Evolutionary conservation across 352 stramenopile genomes (phyloP).

Genomic region (Plasmopara viticola): DNA sequence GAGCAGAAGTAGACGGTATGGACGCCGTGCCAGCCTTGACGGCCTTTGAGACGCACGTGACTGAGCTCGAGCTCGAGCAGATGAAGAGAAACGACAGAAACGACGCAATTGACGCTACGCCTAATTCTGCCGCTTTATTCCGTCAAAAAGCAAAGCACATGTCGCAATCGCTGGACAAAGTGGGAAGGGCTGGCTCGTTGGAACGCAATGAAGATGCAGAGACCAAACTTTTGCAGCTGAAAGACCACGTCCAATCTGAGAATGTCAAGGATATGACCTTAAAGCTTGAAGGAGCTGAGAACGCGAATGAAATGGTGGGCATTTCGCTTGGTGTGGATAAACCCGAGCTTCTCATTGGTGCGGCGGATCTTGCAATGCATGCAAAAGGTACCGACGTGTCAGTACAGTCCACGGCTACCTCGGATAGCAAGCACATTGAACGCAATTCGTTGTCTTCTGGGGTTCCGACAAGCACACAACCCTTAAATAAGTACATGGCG

Average conservation of each 20-base stretch:
- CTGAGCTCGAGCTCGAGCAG: constrained; percentile 20
- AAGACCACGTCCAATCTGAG: constrained; percentile 13
- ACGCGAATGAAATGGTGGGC: too few species aligned
- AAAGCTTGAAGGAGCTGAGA: too few species aligned
- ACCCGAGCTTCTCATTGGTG: too few species aligned
- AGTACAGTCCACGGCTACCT: too few species aligned
- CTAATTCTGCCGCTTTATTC: constrained; percentile 4
- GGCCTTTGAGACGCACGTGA: constrained; percentile 14
- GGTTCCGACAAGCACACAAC: not conserved
- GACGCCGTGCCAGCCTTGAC: constrained; percentile 14
- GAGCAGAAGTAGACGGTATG: constrained; percentile 14
- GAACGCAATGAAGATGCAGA: constrained; percentile 10
- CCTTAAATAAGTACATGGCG: constrained; percentile 5
- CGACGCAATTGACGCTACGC: constrained; percentile 11
- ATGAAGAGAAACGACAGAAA: constrained; percentile 15
- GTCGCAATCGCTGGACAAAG: constrained; percentile 3
- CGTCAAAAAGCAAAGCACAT: constrained; percentile 1
- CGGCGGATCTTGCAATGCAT: too few species aligned
- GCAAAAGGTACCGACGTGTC: too few species aligned
- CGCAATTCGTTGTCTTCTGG: not conserved
- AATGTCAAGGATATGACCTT: constrained; percentile 7
- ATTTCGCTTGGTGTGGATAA: too few species aligned
- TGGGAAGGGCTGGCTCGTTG: not conserved
- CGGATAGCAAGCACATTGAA: not conserved
- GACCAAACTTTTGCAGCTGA: constrained; percentile 12